These are phyloP conservation scores for Smittium culicis DNA, from an alignment of 371 early-diverging fungal genomes.

Conservation along the genomic window DNA sequence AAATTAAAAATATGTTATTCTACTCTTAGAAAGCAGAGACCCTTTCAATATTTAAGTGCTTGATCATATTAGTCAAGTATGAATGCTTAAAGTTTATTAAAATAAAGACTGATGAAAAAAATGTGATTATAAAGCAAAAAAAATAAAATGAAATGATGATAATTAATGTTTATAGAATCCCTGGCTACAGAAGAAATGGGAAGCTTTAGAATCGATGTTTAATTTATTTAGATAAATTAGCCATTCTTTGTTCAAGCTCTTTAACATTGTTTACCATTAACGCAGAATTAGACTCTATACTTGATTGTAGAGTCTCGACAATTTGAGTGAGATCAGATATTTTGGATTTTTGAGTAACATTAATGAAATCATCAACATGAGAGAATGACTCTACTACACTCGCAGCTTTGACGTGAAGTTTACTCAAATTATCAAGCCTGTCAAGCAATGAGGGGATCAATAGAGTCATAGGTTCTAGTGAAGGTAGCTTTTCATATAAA, in stretches of 20 bases:
- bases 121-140: too few relatives aligned
- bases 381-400: neutral
- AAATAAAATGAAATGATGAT: too few relatives aligned
- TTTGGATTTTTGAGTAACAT: neutral
- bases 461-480: neutral
- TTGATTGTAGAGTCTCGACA: neutral
- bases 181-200: too few relatives aligned
- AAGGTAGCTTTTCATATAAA: conserved; percentile 4
- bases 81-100: too few relatives aligned
- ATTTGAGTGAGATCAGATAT: neutral
- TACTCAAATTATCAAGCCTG: neutral
- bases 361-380: neutral
- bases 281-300: neutral
- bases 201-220: too few relatives aligned
- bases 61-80: too few relatives aligned
- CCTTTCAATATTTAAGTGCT: too few relatives aligned
- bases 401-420: conserved; percentile 2
- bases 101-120: too few relatives aligned
- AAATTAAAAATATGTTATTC: too few relatives aligned
- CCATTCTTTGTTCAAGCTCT: neutral
- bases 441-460: neutral
- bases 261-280: conserved; percentile 5
- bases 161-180: too few relatives aligned
- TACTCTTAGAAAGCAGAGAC: too few relatives aligned
- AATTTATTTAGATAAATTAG: neutral